Evolutionary conservation across 1,284 basidiomycete genomes (phyloP).

Genomic region (Coniferiporia weirii): DNA sequence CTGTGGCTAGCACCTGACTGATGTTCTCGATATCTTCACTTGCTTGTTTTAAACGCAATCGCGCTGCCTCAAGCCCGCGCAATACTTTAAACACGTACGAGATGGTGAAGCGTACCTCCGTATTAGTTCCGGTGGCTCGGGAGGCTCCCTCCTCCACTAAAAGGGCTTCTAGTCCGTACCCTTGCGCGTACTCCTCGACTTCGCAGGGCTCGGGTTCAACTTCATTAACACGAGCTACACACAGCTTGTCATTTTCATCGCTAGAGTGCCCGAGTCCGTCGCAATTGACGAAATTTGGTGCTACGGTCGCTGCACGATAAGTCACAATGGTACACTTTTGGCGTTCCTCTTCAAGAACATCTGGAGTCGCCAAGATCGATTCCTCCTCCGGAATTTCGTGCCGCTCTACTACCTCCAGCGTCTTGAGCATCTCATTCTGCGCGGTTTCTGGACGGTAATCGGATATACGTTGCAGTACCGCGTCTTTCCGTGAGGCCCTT

Average conservation of each 20-base stretch:
- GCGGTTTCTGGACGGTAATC: too few species aligned
- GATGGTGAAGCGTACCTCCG: background rate
- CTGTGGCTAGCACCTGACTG: background rate
- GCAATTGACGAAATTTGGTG: background rate
- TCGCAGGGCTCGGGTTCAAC: background rate
- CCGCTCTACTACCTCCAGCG: background rate
- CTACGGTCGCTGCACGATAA: background rate
- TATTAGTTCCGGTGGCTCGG: too few species aligned
- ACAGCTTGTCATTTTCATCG: background rate
- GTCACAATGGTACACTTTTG: background rate
- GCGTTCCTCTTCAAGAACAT: background rate
- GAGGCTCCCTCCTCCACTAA: background rate
- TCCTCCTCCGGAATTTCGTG: background rate
- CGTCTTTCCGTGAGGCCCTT: too few species aligned
- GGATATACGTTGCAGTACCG: too few species aligned
- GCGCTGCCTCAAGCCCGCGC: conserved; percentile 1
- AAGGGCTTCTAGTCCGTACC: background rate
- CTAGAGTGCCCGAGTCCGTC: background rate
- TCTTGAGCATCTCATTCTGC: background rate
- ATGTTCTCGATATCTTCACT: background rate
- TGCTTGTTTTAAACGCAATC: background rate
- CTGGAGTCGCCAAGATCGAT: background rate
- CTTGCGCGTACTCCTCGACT: background rate
- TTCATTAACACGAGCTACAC: background rate
- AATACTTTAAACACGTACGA: background rate